These are phyloP conservation scores for Lodderomyces margitis DNA, from an alignment of 1,139 yeast genomes.

Conservation along the genomic window DNA sequence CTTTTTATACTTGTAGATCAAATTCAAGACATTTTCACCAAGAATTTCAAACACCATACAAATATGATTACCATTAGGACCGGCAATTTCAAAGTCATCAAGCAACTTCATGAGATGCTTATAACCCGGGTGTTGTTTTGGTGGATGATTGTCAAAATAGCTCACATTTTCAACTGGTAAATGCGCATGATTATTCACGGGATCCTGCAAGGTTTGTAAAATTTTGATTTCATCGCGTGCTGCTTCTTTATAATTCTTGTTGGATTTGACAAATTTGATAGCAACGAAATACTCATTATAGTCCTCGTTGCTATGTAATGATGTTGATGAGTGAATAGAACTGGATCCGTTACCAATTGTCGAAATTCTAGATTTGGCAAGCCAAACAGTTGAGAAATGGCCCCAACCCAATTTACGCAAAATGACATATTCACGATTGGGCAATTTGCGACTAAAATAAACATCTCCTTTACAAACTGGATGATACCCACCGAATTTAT, in stretches of 20 bases:
- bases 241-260: slow-evolving; percentile 39
- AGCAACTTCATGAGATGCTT: slow-evolving; percentile 39
- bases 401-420: slow-evolving; percentile 73
- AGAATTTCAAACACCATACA: slow-evolving; percentile 46
- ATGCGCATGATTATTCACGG: slow-evolving; percentile 22
- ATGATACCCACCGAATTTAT: slow-evolving; percentile 43
- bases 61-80: slow-evolving; percentile 44
- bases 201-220: slow-evolving; percentile 22
- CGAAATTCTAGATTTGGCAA: slow-evolving; percentile 49
- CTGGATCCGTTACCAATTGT: slow-evolving; percentile 7
- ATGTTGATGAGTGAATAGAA: slow-evolving; percentile 3
- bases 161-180: slow-evolving; percentile 21
- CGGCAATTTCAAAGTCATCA: slow-evolving; percentile 40
- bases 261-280: slow-evolving; percentile 41
- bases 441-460: slow-evolving; percentile 29
- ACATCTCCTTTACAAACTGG: slow-evolving; percentile 40
- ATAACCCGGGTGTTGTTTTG: slow-evolving; percentile 33
- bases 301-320: slow-evolving; percentile 6
- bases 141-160: slow-evolving; percentile 15
- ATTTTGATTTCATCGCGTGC: slow-evolving; percentile 44
- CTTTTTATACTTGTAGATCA: slow-evolving; percentile 37
- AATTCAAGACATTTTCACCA: slow-evolving; percentile 41
- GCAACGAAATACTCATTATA: slow-evolving; percentile 35
- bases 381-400: slow-evolving; percentile 87
- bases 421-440: slow-evolving; percentile 29